Conservation (phyloP, 441 rosid species). For the Syzygium syzygioides region DNA sequence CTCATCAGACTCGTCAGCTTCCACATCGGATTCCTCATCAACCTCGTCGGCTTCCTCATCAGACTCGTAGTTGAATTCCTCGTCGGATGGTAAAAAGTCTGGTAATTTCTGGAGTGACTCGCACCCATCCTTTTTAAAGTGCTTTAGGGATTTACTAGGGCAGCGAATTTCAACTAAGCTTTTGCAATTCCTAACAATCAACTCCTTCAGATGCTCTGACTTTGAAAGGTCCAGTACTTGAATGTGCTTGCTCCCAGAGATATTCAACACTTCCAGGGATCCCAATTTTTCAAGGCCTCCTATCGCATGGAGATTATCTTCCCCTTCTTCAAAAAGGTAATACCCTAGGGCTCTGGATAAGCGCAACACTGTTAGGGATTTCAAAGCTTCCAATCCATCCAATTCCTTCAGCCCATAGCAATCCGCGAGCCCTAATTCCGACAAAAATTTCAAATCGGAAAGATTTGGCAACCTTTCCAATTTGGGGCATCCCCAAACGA, state of each 20-base stretch:
- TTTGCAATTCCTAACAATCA: accelerated
- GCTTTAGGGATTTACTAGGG: accelerated
- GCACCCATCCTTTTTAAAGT: accelerated
- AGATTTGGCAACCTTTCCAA: neutral
- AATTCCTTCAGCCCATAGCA: neutral
- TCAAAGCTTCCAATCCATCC: neutral
- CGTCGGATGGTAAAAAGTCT: neutral
- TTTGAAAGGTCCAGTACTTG: neutral
- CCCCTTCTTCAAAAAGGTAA: accelerated
- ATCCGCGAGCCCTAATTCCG: accelerated
- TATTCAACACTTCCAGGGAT: accelerated
- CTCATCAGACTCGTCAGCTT: no score
- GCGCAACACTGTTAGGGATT: accelerated
- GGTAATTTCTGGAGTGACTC: neutral
- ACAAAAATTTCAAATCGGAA: neutral
- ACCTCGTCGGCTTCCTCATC: no score
- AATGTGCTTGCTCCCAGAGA: neutral
- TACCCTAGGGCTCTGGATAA: no score
- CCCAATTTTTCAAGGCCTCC: neutral
- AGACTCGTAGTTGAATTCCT: no score
- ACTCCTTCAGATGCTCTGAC: accelerated
- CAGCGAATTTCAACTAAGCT: neutral
- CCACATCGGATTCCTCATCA: no score
- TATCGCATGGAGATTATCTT: neutral
- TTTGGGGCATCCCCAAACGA: accelerated